Conservation (phyloP, 2,329 filamentous ascomycete species). For the Aspergillus pseudonomiae region DNA sequence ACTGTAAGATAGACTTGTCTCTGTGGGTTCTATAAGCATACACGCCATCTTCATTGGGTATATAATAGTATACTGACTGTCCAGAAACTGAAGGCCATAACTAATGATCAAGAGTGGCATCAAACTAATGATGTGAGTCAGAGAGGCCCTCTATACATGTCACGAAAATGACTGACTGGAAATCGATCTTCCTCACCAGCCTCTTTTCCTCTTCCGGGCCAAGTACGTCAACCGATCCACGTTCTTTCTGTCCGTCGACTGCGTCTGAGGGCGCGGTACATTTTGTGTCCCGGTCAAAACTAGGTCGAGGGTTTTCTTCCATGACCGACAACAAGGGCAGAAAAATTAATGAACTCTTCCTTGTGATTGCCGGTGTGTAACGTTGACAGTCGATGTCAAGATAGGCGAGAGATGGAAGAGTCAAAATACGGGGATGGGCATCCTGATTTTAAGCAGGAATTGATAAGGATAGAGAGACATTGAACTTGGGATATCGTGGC, state of each 20-base stretch:
- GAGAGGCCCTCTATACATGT: not conserved
- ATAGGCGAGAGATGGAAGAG: not conserved
- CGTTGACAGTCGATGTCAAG: not conserved
- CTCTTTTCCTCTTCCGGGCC: constrained; percentile 16
- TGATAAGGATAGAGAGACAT: not conserved
- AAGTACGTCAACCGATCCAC: constrained; percentile 8
- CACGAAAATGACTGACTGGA: constrained; percentile 4
- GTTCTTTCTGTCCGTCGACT: constrained; percentile 7
- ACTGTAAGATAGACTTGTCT: constrained; percentile 20
- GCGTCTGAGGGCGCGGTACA: not conserved
- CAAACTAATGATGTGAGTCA: constrained; percentile 8
- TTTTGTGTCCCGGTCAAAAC: not conserved
- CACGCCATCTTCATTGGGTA: no score
- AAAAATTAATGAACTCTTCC: not conserved
- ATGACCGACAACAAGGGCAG: not conserved
- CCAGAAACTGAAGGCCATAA: constrained; percentile 32
- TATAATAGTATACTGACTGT: constrained; percentile 22
- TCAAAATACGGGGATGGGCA: not conserved
- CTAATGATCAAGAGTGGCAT: constrained; percentile 24
- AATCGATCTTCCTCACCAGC: constrained; percentile 19
- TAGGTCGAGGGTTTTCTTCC: not conserved
- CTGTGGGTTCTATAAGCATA: constrained; percentile 3
- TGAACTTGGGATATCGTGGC: not conserved
- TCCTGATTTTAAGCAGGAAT: not conserved
- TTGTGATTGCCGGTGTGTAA: not conserved